phyloP scores from a whole-genome alignment of 2,329 filamentous ascomycete genomes.

The Zymoseptoria ardabiliae region DNA sequence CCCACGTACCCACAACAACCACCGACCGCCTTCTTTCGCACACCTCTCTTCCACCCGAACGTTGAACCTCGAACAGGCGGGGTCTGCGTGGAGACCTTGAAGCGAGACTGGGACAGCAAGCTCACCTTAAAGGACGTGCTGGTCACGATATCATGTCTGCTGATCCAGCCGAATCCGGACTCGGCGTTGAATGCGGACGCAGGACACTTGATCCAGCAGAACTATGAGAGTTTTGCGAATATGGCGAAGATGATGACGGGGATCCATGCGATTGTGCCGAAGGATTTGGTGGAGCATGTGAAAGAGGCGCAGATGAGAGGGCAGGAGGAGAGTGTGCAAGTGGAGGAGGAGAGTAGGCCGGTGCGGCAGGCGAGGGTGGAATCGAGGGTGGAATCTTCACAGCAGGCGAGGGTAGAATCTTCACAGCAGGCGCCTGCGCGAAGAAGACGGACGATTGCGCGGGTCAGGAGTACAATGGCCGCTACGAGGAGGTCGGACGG shows the following conservation, averaged over 20 bases:
- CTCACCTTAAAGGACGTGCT: constrained; percentile 54
- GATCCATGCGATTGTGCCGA: constrained; percentile 51
- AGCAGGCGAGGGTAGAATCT: constrained; percentile 13
- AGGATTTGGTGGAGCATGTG: constrained; percentile 38
- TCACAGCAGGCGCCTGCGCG: constrained; percentile 17
- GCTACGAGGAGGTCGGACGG: constrained; percentile 14
- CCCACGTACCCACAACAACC: constrained; percentile 47
- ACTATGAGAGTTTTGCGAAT: constrained; percentile 50
- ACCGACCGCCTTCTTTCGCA: constrained; percentile 53
- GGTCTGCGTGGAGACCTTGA: constrained; percentile 58
- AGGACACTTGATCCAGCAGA: constrained; percentile 51
- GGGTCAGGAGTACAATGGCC: constrained; percentile 14
- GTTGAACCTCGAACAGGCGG: constrained; percentile 55
- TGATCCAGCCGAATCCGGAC: constrained; percentile 58
- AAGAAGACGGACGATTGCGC: constrained; percentile 23
- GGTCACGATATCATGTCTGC: constrained; percentile 52
- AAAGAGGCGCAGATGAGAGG: constrained; percentile 47
- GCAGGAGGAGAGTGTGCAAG: constrained; percentile 24
- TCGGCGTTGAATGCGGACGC: constrained; percentile 57
- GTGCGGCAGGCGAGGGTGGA: constrained; percentile 12
- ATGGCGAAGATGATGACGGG: constrained; percentile 55
- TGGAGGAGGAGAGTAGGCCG: constrained; percentile 6
- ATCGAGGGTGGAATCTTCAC: no score
- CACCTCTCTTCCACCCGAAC: constrained; percentile 58
- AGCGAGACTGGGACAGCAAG: constrained; percentile 54